These are phyloP conservation scores for Podila clonocystis DNA, from an alignment of 192 early-diverging fungal species.

Conservation along the genomic window DNA sequence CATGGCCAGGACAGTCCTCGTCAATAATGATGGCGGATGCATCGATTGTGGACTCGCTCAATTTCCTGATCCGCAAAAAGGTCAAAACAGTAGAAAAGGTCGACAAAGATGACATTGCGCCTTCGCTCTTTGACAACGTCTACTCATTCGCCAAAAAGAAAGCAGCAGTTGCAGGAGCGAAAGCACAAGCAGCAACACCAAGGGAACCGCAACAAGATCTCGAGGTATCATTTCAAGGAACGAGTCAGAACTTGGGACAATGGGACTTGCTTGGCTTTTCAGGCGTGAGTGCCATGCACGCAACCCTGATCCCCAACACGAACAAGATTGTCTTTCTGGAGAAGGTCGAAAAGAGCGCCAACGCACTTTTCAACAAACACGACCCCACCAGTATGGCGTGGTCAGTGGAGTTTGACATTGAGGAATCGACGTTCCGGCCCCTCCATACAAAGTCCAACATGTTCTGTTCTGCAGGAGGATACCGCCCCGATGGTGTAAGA, in stretches of 20 bases:
- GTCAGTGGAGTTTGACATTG: constrained; percentile 57
- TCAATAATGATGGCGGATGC: constrained; percentile 19
- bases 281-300: constrained; percentile 49
- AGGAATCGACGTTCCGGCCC: constrained; percentile 44
- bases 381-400: constrained; percentile 36
- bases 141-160: constrained; percentile 10
- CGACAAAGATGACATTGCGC: not conserved
- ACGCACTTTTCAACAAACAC: constrained; percentile 7
- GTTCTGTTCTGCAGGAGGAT: constrained; percentile 63
- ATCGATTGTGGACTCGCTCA: constrained; percentile 23
- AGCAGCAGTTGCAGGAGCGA: not conserved
- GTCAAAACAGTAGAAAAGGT: not conserved
- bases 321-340: constrained; percentile 50
- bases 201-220: not conserved
- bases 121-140: constrained; percentile 6
- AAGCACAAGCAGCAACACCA: not conserved
- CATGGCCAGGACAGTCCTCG: not conserved
- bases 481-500: constrained; percentile 57
- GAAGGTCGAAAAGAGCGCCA: constrained; percentile 27
- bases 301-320: constrained; percentile 39
- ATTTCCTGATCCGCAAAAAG: constrained; percentile 3
- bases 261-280: constrained; percentile 49
- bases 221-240: constrained; percentile 4
- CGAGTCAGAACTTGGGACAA: constrained; percentile 29
- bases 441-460: constrained; percentile 55